phyloP scores from a whole-genome alignment of 495 filamentous ascomycete genomes.

The Clavariopsis aquatica region DNA sequence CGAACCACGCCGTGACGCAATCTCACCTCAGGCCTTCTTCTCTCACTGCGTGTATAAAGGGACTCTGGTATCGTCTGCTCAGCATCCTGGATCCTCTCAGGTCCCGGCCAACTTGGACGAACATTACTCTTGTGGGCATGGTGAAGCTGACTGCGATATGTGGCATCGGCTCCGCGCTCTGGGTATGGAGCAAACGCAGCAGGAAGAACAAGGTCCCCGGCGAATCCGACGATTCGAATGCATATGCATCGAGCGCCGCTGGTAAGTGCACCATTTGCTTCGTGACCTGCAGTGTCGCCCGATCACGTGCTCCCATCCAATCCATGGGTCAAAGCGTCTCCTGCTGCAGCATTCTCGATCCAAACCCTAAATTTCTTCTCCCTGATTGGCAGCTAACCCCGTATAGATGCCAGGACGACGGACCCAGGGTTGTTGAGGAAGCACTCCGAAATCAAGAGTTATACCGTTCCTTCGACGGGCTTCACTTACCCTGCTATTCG shows the following conservation, averaged over 20 bases:
- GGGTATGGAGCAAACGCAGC: slow-evolving; percentile 32
- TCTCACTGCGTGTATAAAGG: slow-evolving; percentile 14
- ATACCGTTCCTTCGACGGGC: slow-evolving; percentile 49
- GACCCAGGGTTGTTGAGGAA: slow-evolving; percentile 79
- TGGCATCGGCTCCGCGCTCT: slow-evolving; percentile 36
- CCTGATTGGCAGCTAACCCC: neutral
- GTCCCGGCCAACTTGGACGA: neutral
- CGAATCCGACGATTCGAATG: neutral
- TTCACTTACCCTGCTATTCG: slow-evolving; percentile 76
- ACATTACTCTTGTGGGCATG: slow-evolving; percentile 35
- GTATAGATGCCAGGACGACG: slow-evolving; percentile 42
- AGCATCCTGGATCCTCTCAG: slow-evolving; percentile 1
- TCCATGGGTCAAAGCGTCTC: neutral
- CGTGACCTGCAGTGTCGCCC: neutral
- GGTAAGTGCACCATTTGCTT: slow-evolving; percentile 15
- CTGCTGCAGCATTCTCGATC: neutral
- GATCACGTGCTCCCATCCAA: slow-evolving; percentile 19
- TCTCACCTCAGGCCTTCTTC: slow-evolving; percentile 17
- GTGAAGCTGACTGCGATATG: slow-evolving; percentile 36
- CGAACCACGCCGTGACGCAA: slow-evolving; percentile 8
- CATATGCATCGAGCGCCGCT: slow-evolving; percentile 10
- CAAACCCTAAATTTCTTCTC: neutral
- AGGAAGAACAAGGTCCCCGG: slow-evolving; percentile 8
- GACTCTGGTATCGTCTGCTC: neutral
- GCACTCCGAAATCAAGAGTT: slow-evolving; percentile 69